phyloP scores from a whole-genome alignment of 2,329 filamentous ascomycete genomes.

The Fusarium aywerte region DNA sequence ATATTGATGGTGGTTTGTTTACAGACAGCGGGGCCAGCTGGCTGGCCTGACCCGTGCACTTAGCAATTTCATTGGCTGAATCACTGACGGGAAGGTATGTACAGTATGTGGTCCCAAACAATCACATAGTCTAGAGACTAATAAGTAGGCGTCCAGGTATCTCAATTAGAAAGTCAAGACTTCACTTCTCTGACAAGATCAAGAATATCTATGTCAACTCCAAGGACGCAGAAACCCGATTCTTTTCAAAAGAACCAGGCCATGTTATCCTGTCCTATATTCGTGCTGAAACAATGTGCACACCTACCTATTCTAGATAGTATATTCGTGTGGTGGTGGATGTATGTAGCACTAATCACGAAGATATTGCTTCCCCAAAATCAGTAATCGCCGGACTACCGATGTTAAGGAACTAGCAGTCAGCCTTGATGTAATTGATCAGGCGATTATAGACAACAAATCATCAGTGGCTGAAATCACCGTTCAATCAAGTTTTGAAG shows the following conservation, averaged over 20 bases:
- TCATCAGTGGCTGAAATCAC: neutral
- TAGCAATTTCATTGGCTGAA: neutral
- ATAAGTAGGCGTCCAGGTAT: too few relatives aligned
- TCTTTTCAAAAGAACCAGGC: too few relatives aligned
- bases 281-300: too few relatives aligned
- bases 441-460: neutral
- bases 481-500: neutral
- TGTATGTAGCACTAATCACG: neutral
- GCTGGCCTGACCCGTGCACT: neutral
- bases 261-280: neutral
- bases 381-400: neutral
- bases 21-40: neutral
- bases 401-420: neutral
- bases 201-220: neutral
- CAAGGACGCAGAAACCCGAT: too few relatives aligned
- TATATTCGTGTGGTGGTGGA: neutral
- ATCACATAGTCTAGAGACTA: too few relatives aligned
- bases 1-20: constrained; percentile 2
- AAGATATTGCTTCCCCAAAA: neutral
- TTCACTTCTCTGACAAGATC: neutral
- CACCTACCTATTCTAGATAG: neutral
- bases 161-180: neutral
- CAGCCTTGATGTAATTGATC: neutral
- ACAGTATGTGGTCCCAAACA: too few relatives aligned
- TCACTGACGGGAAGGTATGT: neutral